Base-by-base conservation (phyloP, 2,329 filamentous ascomycete species). In the Atkinsonella texensis region DNA sequence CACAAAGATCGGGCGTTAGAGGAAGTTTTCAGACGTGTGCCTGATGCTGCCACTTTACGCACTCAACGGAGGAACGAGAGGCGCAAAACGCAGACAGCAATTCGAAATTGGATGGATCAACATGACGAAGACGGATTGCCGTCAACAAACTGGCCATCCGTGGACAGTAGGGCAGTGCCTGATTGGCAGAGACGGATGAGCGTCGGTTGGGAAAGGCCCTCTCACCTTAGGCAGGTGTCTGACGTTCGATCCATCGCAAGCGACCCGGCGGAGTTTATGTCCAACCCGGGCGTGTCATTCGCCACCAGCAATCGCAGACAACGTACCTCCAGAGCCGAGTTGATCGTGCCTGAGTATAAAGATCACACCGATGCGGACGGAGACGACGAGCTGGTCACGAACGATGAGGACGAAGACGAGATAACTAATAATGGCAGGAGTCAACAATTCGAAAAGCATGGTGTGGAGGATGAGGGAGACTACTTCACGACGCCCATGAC, bases 1-100 rank as follows among this genome's bases (percentile, higher is more conserved):
- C 87, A 91, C 59, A 95, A 96, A 62, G 90, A 96, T 59, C 83
- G 83, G 50, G 90, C 89, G 8, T 71, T 97, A 20, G 91, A 95
- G 57, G 90, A 96, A 62, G 89, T 97, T 0, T 97, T 97, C 64
- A 79, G 88, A 54, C 74, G 79, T 17, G 80, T 82, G 0, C 88
- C 86, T 31, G 83, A 84, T 54, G 73, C 80, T 48, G 76, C 77
- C 8, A 74, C 80, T 2, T 68, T 83, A 50, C 75, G 78, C 17
- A 82, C 77, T 1, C 76, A 80, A 46, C 74, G 77, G 47, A 75
- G 78, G 48, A 74, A 80, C 31, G 83, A 87, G 57, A 77, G 83
- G 54, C 79, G 80, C 39, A 85, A 89, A 63, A 88, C 85, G 1
- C 85, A 85, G 57, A 89, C 84, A 53, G 87, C 88, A 0, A 89